Conservation (phyloP, 2,329 filamentous ascomycete species). For the Colletotrichum trifolii region DNA sequence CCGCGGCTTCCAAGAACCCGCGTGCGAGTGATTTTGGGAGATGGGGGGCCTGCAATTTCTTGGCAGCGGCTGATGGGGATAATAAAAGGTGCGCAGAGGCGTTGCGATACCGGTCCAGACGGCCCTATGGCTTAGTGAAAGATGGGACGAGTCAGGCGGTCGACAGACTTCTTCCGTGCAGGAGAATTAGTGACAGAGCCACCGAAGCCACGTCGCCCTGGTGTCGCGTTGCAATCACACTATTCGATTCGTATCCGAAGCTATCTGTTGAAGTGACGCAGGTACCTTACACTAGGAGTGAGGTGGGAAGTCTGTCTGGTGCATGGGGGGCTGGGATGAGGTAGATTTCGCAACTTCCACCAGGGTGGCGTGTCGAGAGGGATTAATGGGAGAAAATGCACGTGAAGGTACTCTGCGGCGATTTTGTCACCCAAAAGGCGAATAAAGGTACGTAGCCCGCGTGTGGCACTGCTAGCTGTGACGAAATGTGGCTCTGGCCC, state of each 20-base stretch:
- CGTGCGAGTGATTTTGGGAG: no score
- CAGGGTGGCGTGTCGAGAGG: constrained; percentile 1
- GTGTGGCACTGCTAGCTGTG: constrained; percentile 4
- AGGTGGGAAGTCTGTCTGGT: no score
- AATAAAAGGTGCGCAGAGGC: background rate
- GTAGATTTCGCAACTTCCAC: constrained; percentile 9
- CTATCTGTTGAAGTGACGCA: background rate
- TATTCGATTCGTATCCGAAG: constrained; percentile 3
- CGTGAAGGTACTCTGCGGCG: constrained; percentile 24
- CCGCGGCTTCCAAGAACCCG: no score
- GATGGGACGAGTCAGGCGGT: constrained; percentile 8
- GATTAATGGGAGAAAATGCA: background rate
- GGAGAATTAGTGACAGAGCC: constrained; percentile 4
- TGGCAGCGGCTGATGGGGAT: background rate
- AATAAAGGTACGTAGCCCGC: constrained; percentile 8
- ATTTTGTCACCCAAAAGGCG: no score
- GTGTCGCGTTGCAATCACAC: constrained; percentile 22
- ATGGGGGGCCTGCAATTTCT: no score
- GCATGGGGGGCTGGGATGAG: no score
- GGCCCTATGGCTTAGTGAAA: background rate
- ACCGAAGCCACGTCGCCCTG: constrained; percentile 27
- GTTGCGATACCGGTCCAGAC: background rate
- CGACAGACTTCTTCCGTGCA: constrained; percentile 14
- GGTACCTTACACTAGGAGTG: no score
- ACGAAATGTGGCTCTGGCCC: background rate